phyloP scores from a whole-genome alignment of 148 eudicot species.

The Fagopyrum homotropicum region DNA sequence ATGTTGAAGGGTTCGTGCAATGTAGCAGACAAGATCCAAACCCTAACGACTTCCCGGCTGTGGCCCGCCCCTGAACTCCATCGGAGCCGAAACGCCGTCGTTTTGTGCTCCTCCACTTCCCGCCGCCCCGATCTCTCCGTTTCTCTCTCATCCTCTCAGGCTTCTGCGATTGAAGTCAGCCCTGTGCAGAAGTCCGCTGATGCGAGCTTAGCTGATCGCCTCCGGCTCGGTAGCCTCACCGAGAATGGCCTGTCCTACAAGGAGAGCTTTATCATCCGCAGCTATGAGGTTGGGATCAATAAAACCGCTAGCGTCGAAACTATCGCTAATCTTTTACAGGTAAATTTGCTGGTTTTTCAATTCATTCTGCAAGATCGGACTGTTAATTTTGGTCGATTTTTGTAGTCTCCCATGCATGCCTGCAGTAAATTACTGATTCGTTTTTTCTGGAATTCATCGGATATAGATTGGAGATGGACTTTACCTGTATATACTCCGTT shows the following conservation, averaged over 20 bases:
- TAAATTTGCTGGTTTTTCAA: not conserved
- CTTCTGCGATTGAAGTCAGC: not conserved
- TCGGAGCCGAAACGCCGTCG: conserved; percentile 15
- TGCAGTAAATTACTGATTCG: not conserved
- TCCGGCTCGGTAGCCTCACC: conserved; percentile 67
- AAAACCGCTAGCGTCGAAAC: conserved; percentile 95
- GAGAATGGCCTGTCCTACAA: conserved; percentile 77
- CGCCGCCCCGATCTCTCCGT: conserved; percentile 6
- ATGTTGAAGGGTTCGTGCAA: conserved; percentile 39
- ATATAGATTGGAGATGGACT: not conserved
- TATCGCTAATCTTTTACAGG: conserved; percentile 92
- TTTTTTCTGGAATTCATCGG: not conserved
- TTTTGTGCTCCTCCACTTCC: conserved; percentile 10
- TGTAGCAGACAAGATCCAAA: conserved; percentile 26
- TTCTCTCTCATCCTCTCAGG: conserved; percentile 5
- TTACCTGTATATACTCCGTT: not conserved
- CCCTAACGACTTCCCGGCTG: conserved; percentile 29
- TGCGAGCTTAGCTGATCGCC: conserved; percentile 39
- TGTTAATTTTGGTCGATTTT: conserved; percentile 4
- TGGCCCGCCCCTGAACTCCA: conserved; percentile 27
- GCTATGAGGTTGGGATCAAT: conserved; percentile 91
- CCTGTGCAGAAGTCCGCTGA: not conserved
- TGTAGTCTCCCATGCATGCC: not conserved
- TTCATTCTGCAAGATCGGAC: not conserved
- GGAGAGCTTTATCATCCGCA: conserved; percentile 76